Conservation (phyloP, 2,329 filamentous ascomycete species). For the Calonectria pseudoturangicola region DNA sequence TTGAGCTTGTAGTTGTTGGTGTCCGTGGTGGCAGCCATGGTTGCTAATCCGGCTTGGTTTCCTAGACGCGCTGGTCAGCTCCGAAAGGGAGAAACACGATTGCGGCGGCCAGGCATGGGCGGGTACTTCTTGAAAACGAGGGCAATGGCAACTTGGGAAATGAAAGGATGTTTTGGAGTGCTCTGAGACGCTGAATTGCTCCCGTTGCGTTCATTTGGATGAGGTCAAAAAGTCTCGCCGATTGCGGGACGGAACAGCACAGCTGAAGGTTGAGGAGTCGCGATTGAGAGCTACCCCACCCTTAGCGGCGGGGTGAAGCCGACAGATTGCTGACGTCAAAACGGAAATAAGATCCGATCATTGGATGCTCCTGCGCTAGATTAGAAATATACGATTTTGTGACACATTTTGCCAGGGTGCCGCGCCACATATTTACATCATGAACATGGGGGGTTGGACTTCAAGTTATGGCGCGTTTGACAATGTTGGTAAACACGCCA, state of each 20-base stretch:
- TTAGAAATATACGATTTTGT: neutral
- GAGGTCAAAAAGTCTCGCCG: conserved; percentile 33
- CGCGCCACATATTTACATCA: neutral
- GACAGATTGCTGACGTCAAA: conserved; percentile 36
- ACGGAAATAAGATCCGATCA: neutral
- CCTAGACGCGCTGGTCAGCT: conserved; percentile 17
- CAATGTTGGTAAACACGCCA: too few relatives aligned
- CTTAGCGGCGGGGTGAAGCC: conserved; percentile 27
- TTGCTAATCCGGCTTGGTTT: conserved; percentile 60
- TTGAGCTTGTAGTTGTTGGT: conserved; percentile 87
- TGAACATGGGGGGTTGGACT: neutral
- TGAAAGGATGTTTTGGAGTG: conserved; percentile 47
- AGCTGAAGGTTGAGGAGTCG: conserved; percentile 27
- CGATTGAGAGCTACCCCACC: conserved; percentile 37
- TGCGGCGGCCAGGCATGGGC: too few relatives aligned
- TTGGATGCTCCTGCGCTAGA: neutral
- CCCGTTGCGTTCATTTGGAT: conserved; percentile 52
- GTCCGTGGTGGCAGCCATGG: conserved; percentile 83
- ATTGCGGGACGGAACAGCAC: conserved; percentile 30
- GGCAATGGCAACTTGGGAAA: conserved; percentile 34
- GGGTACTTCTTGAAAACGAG: conserved; percentile 14
- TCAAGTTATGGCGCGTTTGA: too few relatives aligned
- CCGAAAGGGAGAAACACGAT: neutral
- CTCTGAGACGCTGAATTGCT: conserved; percentile 52
- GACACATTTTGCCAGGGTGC: neutral